Conservation (phyloP, 2,329 filamentous ascomycete species). For the Hypoxylon sp. region DNA sequence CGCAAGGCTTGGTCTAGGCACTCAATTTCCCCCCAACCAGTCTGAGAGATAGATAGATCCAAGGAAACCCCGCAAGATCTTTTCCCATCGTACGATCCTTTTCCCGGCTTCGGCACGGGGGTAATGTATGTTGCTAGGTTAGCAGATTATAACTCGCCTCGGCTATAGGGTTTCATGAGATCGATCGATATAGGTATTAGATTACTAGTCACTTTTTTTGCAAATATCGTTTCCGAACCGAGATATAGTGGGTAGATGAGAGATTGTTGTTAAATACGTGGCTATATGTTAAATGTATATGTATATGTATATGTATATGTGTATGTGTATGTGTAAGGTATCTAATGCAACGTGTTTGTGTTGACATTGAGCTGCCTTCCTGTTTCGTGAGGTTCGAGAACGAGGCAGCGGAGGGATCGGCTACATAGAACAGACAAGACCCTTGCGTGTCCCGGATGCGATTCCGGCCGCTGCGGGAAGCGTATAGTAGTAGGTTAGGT, state of each 20-base stretch:
- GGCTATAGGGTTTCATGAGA: slow-evolving; percentile 31
- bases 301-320: neutral
- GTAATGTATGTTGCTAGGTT: neutral
- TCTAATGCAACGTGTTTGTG: neutral
- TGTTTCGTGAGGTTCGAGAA: slow-evolving; percentile 36
- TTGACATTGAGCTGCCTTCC: slow-evolving; percentile 28
- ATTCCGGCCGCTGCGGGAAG: slow-evolving; percentile 38
- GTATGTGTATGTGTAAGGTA: neutral
- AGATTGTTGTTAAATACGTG: slow-evolving; percentile 7
- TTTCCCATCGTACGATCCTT: slow-evolving; percentile 37
- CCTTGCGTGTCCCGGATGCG: slow-evolving; percentile 39
- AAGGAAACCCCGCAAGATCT: slow-evolving; percentile 22
- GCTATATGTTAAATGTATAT: neutral
- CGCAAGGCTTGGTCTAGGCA: slow-evolving; percentile 28
- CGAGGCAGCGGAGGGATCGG: slow-evolving; percentile 11
- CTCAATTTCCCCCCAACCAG: slow-evolving; percentile 22
- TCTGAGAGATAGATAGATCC: slow-evolving; percentile 23
- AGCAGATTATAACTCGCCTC: slow-evolving; percentile 34
- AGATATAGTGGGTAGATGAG: neutral
- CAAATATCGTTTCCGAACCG: slow-evolving; percentile 14
- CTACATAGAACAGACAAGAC: slow-evolving; percentile 1
- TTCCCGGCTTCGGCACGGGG: slow-evolving; percentile 22
- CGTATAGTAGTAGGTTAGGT: slow-evolving; percentile 1
- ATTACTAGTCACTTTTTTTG: slow-evolving; percentile 19
- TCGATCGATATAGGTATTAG: slow-evolving; percentile 17